Evolutionary conservation across 257 asterid genomes (phyloP).

Genomic region (Capsicum rhomboideum): DNA sequence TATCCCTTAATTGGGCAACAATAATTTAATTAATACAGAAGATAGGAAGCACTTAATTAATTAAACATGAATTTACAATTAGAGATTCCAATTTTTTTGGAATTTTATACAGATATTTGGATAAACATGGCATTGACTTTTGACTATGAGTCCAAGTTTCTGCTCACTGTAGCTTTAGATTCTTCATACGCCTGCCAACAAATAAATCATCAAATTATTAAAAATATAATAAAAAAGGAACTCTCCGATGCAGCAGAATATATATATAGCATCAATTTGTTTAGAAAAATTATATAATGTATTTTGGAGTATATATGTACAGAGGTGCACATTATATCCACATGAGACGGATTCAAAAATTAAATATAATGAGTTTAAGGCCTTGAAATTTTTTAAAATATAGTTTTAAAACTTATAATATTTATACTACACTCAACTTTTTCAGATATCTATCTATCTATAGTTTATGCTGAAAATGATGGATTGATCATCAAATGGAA

Average conservation of each 20-base stretch:
- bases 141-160: background rate
- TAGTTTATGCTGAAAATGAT: background rate
- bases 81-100: background rate
- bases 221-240: background rate
- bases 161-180: conserved; percentile 44
- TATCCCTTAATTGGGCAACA: background rate
- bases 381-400: background rate
- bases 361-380: background rate
- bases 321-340: background rate
- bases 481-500: background rate
- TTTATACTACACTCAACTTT: background rate
- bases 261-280: too few relatives aligned
- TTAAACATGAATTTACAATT: background rate
- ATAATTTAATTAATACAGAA: background rate
- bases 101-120: background rate
- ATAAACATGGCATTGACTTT: background rate
- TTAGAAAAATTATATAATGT: too few relatives aligned
- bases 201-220: background rate
- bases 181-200: conserved; percentile 53
- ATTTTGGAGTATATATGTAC: too few relatives aligned
- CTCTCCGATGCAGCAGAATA: too few relatives aligned
- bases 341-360: background rate
- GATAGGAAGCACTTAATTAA: background rate
- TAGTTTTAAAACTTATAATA: background rate
- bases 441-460: too few relatives aligned